A percentile compares a stretch with the other conserved stretches of the same genome.
Evolutionary conservation across 371 early-diverging fungal species (phyloP).

Genomic region (Mortierella sp.): DNA sequence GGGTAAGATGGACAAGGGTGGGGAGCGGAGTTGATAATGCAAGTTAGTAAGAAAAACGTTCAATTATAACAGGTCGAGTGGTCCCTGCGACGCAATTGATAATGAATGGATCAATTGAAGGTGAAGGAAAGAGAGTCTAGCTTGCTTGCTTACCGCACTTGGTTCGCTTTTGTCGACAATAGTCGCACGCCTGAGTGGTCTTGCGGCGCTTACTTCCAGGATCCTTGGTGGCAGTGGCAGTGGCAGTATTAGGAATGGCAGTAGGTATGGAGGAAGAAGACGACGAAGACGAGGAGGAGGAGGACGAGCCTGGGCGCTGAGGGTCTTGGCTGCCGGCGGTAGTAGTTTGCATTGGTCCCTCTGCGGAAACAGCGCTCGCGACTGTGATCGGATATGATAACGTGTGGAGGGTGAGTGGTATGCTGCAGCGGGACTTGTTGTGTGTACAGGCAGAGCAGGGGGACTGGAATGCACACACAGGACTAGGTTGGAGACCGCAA

Average conservation of each 20-base stretch:
- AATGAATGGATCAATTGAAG: not conserved
- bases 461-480: not conserved
- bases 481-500: not conserved
- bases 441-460: not conserved
- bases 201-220: constrained; percentile 11
- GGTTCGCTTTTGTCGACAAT: constrained; percentile 13
- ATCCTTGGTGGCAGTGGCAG: not conserved
- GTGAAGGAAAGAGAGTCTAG: not conserved
- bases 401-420: not conserved
- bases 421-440: not conserved
- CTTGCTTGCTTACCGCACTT: constrained; percentile 2
- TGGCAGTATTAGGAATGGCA: not conserved
- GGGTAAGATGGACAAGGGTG: not conserved
- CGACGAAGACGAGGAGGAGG: no score
- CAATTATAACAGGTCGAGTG: not conserved
- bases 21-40: not conserved
- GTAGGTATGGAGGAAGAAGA: no score
- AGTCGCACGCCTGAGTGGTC: constrained; percentile 12
- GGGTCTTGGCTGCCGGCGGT: not conserved
- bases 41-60: no score
- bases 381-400: not conserved
- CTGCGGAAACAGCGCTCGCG: not conserved
- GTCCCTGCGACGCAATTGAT: not conserved
- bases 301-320: not conserved
- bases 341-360: not conserved